These are phyloP conservation scores for Aechmea fasciata DNA, from an alignment of 176 grass and related monocot species.

Conservation along the genomic window DNA sequence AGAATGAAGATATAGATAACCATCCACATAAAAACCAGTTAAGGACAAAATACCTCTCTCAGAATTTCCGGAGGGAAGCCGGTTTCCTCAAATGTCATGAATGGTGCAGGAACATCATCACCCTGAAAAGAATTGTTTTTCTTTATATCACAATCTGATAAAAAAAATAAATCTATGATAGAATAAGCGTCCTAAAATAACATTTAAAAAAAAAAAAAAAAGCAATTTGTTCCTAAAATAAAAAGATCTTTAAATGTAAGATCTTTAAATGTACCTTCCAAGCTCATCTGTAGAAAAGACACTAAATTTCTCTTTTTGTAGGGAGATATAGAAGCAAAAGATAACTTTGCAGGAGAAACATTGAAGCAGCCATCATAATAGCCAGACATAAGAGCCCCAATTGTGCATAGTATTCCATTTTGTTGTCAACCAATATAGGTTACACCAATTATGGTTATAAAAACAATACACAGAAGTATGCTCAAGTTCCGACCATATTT, in stretches of 20 bases:
- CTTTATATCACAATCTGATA: not conserved
- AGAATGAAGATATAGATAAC: not conserved
- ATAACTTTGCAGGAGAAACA: too few relatives aligned
- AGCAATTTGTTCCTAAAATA: not conserved
- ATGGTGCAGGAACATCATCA: constrained; percentile 81
- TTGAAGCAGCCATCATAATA: constrained; percentile 1
- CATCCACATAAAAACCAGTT: not conserved
- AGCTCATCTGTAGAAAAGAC: too few relatives aligned
- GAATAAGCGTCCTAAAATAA: constrained; percentile 22
- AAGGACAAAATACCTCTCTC: constrained; percentile 69
- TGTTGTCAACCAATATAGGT: too few relatives aligned
- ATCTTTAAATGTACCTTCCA: too few relatives aligned
- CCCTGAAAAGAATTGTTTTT: constrained; percentile 35
- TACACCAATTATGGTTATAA: too few relatives aligned
- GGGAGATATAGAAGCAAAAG: too few relatives aligned
- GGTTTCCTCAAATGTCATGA: constrained; percentile 97
- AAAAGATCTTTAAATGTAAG: too few relatives aligned
- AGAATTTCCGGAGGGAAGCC: constrained; percentile 94
- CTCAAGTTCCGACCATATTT: too few relatives aligned
- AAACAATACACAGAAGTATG: too few relatives aligned
- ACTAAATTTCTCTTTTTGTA: too few relatives aligned
- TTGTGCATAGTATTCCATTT: not conserved
- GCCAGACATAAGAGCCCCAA: not conserved
- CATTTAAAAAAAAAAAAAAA: constrained; percentile 15
- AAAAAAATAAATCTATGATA: constrained; percentile 26